Evolutionary conservation across 2,329 filamentous ascomycete genomes (phyloP).

Genomic region (Zymoseptoria pseudotritici): DNA sequence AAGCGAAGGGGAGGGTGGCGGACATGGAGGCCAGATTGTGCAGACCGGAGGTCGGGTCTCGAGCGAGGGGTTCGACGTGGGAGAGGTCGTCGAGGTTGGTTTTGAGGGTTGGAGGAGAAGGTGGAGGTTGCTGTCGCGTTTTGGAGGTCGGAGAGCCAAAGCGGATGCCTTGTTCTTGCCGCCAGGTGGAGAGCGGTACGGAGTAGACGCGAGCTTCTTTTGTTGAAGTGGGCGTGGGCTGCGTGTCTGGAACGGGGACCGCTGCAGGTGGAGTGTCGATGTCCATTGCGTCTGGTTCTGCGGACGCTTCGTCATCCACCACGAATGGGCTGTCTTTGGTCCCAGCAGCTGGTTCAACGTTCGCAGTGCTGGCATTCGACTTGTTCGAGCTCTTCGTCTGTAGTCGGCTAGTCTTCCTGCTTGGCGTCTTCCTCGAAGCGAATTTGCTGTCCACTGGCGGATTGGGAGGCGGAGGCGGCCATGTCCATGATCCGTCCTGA

Average conservation of each 20-base stretch:
- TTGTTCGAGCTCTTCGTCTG: slow-evolving; percentile 9
- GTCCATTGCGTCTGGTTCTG: slow-evolving; percentile 37
- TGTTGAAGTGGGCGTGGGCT: slow-evolving; percentile 2
- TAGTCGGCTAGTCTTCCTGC: slow-evolving; percentile 20
- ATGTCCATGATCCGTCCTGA: slow-evolving; percentile 36
- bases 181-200: slow-evolving; percentile 28
- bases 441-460: slow-evolving; percentile 12
- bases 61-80: slow-evolving; percentile 37
- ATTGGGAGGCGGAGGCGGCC: slow-evolving; percentile 18
- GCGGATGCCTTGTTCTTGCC: slow-evolving; percentile 16
- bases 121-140: slow-evolving; percentile 8
- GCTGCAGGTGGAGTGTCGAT: slow-evolving; percentile 34
- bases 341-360: slow-evolving; percentile 3
- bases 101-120: slow-evolving; percentile 7
- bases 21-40: slow-evolving; percentile 47
- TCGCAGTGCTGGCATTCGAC: slow-evolving; percentile 4
- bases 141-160: slow-evolving; percentile 9
- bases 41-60: slow-evolving; percentile 41
- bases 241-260: slow-evolving; percentile 7
- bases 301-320: slow-evolving; percentile 4
- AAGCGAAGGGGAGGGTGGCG: slow-evolving; percentile 52
- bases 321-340: not conserved
- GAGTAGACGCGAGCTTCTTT: slow-evolving; percentile 28
- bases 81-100: slow-evolving; percentile 42
- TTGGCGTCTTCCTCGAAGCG: slow-evolving; percentile 25